phyloP scores from a whole-genome alignment of 148 eudicot species.

The Vaccinium macrocarpon region DNA sequence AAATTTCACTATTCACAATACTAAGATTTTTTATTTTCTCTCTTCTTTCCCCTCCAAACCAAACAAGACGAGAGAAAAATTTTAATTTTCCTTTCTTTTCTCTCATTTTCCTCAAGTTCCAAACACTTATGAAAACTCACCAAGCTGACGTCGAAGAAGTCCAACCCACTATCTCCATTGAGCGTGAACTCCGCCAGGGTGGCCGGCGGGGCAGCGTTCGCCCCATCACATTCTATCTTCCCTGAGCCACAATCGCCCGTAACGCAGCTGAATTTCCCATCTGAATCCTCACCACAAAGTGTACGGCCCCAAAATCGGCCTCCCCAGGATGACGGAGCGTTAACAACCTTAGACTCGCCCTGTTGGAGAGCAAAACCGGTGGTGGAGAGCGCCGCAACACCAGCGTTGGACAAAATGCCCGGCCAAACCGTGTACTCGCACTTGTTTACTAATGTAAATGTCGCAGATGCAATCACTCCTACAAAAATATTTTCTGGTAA shows the following conservation, averaged over 20 bases:
- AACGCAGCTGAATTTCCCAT: constrained; percentile 52
- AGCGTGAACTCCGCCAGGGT: constrained; percentile 75
- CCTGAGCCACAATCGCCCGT: constrained; percentile 81
- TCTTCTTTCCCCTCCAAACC: too few species aligned
- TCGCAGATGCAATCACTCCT: constrained; percentile 35
- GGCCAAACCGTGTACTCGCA: constrained; percentile 78
- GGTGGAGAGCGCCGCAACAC: constrained; percentile 45
- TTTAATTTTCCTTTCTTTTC: too few species aligned
- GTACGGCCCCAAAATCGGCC: constrained; percentile 86
- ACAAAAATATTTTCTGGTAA: neutral
- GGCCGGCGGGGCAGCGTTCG: constrained; percentile 54
- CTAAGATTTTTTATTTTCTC: too few species aligned
- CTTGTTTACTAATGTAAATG: constrained; percentile 59
- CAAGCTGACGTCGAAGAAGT: constrained; percentile 73
- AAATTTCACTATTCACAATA: too few species aligned
- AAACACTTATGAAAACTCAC: constrained; percentile 25
- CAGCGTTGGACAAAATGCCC: constrained; percentile 72
- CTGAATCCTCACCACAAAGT: constrained; percentile 41
- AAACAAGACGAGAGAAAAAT: too few species aligned
- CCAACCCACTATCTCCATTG: constrained; percentile 48
- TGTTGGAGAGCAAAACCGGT: constrained; percentile 64
- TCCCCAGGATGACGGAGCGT: constrained; percentile 54
- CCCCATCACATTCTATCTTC: constrained; percentile 47
- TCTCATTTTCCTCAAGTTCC: too few species aligned
- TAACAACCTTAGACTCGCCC: constrained; percentile 41